These are phyloP conservation scores for Erigeron canadensis DNA, from an alignment of 129 eudicot genomes.

Conservation along the genomic window DNA sequence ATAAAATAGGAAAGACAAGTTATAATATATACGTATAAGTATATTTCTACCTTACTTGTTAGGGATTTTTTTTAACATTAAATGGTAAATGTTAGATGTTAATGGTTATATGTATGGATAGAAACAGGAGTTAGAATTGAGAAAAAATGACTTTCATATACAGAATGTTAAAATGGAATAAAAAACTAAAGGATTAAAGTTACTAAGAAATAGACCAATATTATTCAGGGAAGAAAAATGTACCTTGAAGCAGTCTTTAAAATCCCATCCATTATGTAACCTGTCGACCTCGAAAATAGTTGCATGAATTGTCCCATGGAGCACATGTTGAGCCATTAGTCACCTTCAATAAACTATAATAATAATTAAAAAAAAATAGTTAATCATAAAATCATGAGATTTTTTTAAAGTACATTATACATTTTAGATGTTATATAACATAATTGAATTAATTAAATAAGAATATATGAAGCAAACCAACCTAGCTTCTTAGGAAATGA, in stretches of 20 bases:
- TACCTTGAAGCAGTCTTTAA: constrained; percentile 46
- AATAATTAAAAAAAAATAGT: background rate
- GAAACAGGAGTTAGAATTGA: background rate
- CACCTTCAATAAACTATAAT: background rate
- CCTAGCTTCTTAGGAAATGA: background rate
- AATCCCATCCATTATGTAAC: constrained; percentile 41
- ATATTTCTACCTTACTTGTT: no score
- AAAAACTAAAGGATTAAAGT: no score
- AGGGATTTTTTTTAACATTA: no score
- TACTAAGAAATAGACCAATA: no score
- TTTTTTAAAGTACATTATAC: background rate
- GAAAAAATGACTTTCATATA: no score
- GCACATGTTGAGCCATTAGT: constrained; percentile 58
- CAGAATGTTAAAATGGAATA: no score
- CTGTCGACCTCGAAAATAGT: constrained; percentile 63
- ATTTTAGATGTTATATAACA: constrained; percentile 1
- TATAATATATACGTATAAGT: no score
- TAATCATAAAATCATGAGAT: background rate
- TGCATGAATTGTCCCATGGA: constrained; percentile 73
- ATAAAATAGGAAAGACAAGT: no score
- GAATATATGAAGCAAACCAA: constrained; percentile 19
- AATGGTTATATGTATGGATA: background rate
- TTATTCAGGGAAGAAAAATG: background rate
- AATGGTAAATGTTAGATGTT: no score
- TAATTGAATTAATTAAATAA: no score